phyloP scores from a whole-genome alignment of 108 stramenopile genomes.

The Skeletonema tropicum region DNA sequence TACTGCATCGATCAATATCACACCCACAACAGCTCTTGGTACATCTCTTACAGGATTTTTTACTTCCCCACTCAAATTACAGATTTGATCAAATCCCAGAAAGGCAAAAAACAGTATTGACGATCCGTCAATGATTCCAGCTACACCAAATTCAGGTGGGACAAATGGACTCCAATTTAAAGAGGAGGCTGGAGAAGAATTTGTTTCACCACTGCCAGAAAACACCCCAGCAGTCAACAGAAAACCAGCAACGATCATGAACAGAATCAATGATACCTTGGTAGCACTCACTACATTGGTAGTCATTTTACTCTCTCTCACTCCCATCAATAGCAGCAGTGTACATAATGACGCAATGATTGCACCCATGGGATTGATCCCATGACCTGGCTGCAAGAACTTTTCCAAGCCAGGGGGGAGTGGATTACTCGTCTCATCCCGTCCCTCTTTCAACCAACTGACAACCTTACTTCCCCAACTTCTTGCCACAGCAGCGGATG shows the following conservation, averaged over 20 bases:
- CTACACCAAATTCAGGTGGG: conserved; percentile 45
- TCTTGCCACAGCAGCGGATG: conserved; percentile 83
- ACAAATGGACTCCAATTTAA: conserved; percentile 44
- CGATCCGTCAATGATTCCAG: conserved; percentile 49
- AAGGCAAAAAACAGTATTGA: conserved; percentile 83
- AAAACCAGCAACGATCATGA: conserved; percentile 86
- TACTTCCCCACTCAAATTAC: conserved; percentile 79
- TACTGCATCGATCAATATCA: conserved; percentile 54
- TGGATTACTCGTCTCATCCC: not conserved
- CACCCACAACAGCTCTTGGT: conserved; percentile 70
- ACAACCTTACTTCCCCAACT: conserved; percentile 91
- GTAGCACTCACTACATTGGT: conserved; percentile 78
- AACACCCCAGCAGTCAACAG: conserved; percentile 26
- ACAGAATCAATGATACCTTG: conserved; percentile 69
- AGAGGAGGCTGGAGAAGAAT: conserved; percentile 30
- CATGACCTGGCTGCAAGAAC: conserved; percentile 31
- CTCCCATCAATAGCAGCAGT: conserved; percentile 65
- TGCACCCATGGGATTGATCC: conserved; percentile 67
- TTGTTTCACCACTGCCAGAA: conserved; percentile 10
- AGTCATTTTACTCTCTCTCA: conserved; percentile 70
- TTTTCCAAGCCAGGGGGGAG: conserved; percentile 3
- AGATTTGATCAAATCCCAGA: conserved; percentile 89
- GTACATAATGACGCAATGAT: conserved; percentile 57
- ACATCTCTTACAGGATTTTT: conserved; percentile 75
- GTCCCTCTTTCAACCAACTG: conserved; percentile 51